Evolutionary conservation across 2,329 filamentous ascomycete genomes (phyloP), one percentile per base, ranked within the genome.

Genomic region (Hymenoscyphus fraxineus): DNA sequence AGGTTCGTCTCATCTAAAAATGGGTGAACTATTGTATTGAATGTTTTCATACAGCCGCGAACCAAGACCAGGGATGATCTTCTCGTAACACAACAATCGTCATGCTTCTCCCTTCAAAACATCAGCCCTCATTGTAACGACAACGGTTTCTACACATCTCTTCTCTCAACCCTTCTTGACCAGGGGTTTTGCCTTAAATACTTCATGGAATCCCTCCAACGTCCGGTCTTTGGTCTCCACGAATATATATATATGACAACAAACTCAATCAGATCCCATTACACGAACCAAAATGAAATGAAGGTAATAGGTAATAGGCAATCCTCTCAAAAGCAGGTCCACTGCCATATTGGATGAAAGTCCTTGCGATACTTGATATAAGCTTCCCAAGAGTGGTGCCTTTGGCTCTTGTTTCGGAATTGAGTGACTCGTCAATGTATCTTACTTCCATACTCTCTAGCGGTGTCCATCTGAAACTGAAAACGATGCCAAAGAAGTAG

Each of bases 201-300:
- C 76, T 5, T 77, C 76, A 65, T 84, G 82, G 76, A 84, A 81
- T 40, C 81, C 80, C 69, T 85, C 83, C 3, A 85, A 76, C 1
- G 80, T 81, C 19, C 80, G 76, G 27, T 59, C 81, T 72, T 84
- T 85, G 2, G 83, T 86, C 70, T 85, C 83, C 0, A 83, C 83
- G 6, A 85, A 76, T 69, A 82, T 80, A 70, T 78, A 84, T 5
- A 83, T 79, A 71, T 27, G 27, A 81, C 84, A 2, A 79, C 62
- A 5, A 63, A 65, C 44, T 77, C 67, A 32, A 75, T 56, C 9
- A 71, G 63, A 65, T 74, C 70, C 73, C 73, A 75, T 41, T 68
- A 67, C 5, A 73, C 73, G 64, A 74, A 75, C 44, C 27, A 27
- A 27, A 27, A 78, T 73, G 2, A 71, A 58, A 16, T 73, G 72